Conservation (phyloP, 129 eudicot species). For the Cynara cardunculus region DNA sequence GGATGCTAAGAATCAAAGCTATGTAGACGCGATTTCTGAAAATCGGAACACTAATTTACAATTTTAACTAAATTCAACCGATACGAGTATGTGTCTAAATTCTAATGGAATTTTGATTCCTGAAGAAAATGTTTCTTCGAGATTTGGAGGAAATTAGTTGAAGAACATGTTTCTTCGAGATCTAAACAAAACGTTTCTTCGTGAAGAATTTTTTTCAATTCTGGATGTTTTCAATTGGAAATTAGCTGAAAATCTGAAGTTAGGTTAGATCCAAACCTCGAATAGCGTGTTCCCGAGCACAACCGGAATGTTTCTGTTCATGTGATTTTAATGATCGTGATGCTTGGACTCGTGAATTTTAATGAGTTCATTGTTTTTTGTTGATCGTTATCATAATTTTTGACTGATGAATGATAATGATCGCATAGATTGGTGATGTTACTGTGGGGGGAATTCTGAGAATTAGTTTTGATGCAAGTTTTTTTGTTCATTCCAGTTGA, state of each 20-base stretch:
- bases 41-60: not conserved
- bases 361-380: not conserved
- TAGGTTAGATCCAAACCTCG: not conserved
- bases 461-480: not conserved
- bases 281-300: not conserved
- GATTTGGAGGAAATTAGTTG: not conserved
- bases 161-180: not conserved
- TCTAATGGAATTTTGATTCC: not conserved
- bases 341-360: not conserved
- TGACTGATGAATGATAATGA: not conserved
- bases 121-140: not conserved
- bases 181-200: not conserved
- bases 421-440: not conserved
- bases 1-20: not conserved
- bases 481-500: not conserved
- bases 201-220: not conserved
- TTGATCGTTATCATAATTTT: not conserved
- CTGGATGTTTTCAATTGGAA: not conserved
- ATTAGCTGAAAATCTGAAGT: not conserved
- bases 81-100: not conserved
- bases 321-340: not conserved
- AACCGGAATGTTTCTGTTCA: not conserved
- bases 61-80: not conserved
- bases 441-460: not conserved
- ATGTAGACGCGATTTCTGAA: not conserved